Base-by-base conservation (phyloP, 1,139 yeast species). In the Saccharomycopsis crataegensis region DNA sequence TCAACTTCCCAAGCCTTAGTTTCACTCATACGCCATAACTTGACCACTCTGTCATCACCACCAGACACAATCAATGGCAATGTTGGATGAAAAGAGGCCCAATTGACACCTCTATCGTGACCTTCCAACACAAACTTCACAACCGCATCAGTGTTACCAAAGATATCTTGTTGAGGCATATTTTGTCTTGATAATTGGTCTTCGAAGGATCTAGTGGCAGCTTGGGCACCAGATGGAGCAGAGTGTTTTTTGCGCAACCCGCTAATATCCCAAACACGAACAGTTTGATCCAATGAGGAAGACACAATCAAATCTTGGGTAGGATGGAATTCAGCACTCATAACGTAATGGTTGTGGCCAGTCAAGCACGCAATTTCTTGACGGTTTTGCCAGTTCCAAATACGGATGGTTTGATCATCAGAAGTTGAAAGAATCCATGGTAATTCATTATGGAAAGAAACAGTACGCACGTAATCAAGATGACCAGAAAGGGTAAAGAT, bases 361-460 rank as follows among this genome's bases (percentile, higher is more conserved):
- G 99, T 93, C 64, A 94, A 75, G 65, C 97, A 89, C 31, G 99
- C 98, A 65, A 94, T 86, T 67, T 93, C 98, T 69, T 90, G 95
- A 63, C 99, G 84, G 68, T 91, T 91, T 74, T 94, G 99, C 99
- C 99, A 94, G 72, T 94, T 94, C 99, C 99, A 94, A 62, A 94
- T 93, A 67, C 99, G 80, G 62, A 94, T 90, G 46, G 99, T 94
- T 72, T 94, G 99, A 74, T 94, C 99, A 69, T 94, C 99, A 43
- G 97, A 89, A 60, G 95, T 86, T 28, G 97, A 86, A 59, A 94
- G 80, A 65, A 94, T 86, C 99, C 99, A 94, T 9, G 99, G 99
- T 67, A 94, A 77, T 67, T 91, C 97, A 64, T 83, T 86, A 71
- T 94, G 99, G 79, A 94, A 94, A 60, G 83, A 87, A 46, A 90